Base-by-base conservation (phyloP, 1,284 basidiomycete genomes). In the Earliella scabrosa region DNA sequence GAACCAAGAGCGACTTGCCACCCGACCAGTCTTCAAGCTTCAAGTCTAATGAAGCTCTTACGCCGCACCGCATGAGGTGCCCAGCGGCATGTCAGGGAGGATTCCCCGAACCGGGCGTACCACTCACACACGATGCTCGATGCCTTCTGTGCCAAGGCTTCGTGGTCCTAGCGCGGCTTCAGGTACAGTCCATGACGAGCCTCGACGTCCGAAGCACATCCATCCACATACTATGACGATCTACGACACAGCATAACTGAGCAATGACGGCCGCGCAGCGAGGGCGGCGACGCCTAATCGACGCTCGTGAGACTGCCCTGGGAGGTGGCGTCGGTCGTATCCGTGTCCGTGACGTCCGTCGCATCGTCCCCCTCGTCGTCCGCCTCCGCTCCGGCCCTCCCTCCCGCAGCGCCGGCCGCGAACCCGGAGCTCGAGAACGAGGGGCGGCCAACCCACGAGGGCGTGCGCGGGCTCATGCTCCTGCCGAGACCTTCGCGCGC, bases 231-330 rank as follows among this genome's bases (percentile, higher is more conserved):
- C n/a, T n/a, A n/a, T 52, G 44, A 52, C 26, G 27, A 45, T 34
- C 32, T 34, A 34, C 32, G 21, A 18, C 10, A 2, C n/a, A 34
- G 36, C 35, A 18, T 39, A 34, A 47, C 3, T 32, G 31, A 49
- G 14, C 13, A 14, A 14, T 16, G 35, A 18, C 3, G 3, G 14
- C 11, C 35, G n/a, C 14, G 35, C 35, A n/a, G n/a, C 8, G 21
- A 24, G 39, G 24, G 13, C 36, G 7, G 9, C 27, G 18, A 32
- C n/a, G 29, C 44, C 63, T 69, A 84, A 65, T 86, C 83, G 49
- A 86, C 79, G 64, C 83, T 84, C 10, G 83, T 85, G 59, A 85
- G 73, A 69, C 82, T 85, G 47, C 78, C 79, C 45, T 75, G 76
- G 45, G 80, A 82, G 1, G 75, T 66, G 16, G 69, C 68, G 50